Evolutionary conservation across 768 basidiomycete genomes (phyloP), one percentile per base, ranked within the genome.

Genomic region (Thelephora ganbajun): DNA sequence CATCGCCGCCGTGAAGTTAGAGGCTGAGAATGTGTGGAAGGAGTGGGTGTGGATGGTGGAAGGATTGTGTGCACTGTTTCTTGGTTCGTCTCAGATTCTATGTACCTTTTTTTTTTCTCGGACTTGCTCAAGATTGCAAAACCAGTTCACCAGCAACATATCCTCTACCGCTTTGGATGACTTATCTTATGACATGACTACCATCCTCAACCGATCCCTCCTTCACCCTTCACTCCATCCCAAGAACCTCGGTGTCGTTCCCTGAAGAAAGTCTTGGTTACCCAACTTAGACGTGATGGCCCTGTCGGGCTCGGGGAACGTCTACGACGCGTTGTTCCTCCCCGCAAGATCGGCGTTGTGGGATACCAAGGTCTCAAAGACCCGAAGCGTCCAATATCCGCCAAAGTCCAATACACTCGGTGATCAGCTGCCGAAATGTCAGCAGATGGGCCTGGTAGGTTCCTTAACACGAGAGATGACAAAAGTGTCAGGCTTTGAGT

Each of bases 81-180:
- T n/a, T n/a, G n/a, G n/a, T n/a, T n/a, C n/a, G n/a, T n/a, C n/a
- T n/a, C 91, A 12, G 66, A 70, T 0, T 85, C 83, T 11, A 16
- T 41, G 47, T 59, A 70, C 70, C 6, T 86, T 90, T 18, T 74
- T 77, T 51, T 90, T 87, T 87, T 90, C 63, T 44, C 49, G 35
- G 36, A 14, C 54, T 80, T 69, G 16, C 37, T n/a, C 35, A 59
- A 50, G 55, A 50, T 51, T 53, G 56, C 64, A 61, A 72, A 68
- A 61, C 54, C 60, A 90, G 88, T 60, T 86, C 87, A 49, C 83
- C 85, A 6, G 74, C 80, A 30, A 85, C 87, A 2, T 89, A 89
- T 56, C 82, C 88, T 63, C 76, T 2, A 63, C 64, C 26, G 76
- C 78, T 6, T 58, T 91, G 4, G 88, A 91, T 36, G 86, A 90